A percentile compares a stretch with the other conserved stretches of the same genome.
Evolutionary conservation across 345 rosid genomes (phyloP).

Genomic region (rapeseed (Brassica napus)): Da-Ae NC_063436.1:37599501-37600000

Average conservation of each 20-base stretch:
- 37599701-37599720: constrained; percentile 75
- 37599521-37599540: constrained; percentile 23
- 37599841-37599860: too few relatives aligned
- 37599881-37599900: background rate
- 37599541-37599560: background rate
- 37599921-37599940: constrained; percentile 46
- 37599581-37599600: constrained; percentile 66
- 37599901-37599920: constrained; percentile 73
- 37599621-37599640: too few relatives aligned
- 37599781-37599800: constrained; percentile 20
- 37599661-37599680: too few relatives aligned
- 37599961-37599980: constrained; percentile 66
- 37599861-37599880: too few relatives aligned
- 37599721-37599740: constrained; percentile 52
- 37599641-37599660: too few relatives aligned
- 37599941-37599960: constrained; percentile 52
- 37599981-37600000: constrained; percentile 66
- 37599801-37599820: too few relatives aligned
- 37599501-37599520: constrained; percentile 29
- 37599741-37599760: constrained; percentile 70
- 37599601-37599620: too few relatives aligned
- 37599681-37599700: constrained; percentile 63
- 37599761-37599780: constrained; percentile 53
- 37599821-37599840: background rate
- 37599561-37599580: background rate